These are phyloP conservation scores for Logfia minima DNA, from an alignment of 129 eudicot genomes.

Conservation along the genomic window DNA sequence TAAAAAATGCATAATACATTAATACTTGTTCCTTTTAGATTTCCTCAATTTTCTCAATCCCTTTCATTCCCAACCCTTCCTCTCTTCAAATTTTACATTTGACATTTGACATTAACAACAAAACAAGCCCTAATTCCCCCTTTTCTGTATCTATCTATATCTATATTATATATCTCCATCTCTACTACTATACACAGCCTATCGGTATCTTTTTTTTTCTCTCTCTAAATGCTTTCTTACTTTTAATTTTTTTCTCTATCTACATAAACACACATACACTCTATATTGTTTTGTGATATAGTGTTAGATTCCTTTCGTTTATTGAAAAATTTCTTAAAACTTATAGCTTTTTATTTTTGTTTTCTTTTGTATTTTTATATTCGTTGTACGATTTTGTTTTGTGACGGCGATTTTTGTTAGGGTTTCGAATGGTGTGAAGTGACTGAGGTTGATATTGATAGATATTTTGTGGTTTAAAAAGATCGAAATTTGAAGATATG, in stretches of 20 bases:
- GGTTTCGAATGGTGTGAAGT: conserved; percentile 34
- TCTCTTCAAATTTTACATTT: not conserved
- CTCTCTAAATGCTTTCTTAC: not conserved
- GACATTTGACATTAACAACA: not conserved
- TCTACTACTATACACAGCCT: not conserved
- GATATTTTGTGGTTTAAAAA: conserved; percentile 22
- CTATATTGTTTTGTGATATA: not conserved
- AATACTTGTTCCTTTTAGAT: not conserved
- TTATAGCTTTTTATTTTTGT: not conserved
- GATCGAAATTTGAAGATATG: conserved; percentile 27
- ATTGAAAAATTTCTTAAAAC: conserved; percentile 1
- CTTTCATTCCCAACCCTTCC: not conserved
- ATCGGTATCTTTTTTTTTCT: not conserved
- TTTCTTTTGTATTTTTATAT: not conserved
- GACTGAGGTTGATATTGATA: conserved; percentile 38
- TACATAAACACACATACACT: not conserved
- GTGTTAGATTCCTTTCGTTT: not conserved
- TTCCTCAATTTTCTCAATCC: not conserved
- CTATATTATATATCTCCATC: not conserved
- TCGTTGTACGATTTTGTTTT: conserved; percentile 22
- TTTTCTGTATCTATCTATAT: not conserved
- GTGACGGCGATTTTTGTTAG: conserved; percentile 31
- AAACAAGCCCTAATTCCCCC: not conserved
- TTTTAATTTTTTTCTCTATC: not conserved
- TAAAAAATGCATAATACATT: not conserved